Base-by-base conservation (phyloP, 2,329 filamentous ascomycete species). In the Xylariomycetidae sp. region DNA sequence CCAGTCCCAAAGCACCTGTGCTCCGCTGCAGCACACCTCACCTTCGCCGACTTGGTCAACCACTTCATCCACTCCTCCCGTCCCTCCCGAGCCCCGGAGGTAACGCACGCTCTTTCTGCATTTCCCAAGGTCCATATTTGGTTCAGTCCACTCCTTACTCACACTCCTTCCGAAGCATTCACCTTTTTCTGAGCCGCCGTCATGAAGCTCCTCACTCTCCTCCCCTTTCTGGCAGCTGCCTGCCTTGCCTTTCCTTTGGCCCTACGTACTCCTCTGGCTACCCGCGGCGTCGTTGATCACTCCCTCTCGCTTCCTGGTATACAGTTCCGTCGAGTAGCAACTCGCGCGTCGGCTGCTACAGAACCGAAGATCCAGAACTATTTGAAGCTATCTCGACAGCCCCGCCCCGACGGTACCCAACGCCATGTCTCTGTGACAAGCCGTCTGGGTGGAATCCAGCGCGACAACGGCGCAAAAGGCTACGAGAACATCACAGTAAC, bases 401-500 rank as follows among this genome's bases (percentile, higher is more conserved):
- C 24, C 42, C 28, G 32, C 15, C 25, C 14, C 22, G 19, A 20
- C 15, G 3, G 19, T 20, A 18, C 20, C 18, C 23, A 35, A 27
- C 35, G 38, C 22, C 37, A 23, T 19, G 38, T 32, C 17, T 58
- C 56, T 7, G 54, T 47, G 3, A 49, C 45, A 2, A 44, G 49
- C n/a, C 27, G 52, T 20, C 45, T 58, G 5, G 53, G 52, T 10
- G 42, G 46, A 17, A 44, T 56, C 29, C 53, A 58, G 26, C 49
- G 53, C 26, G 38, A 42, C 12, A 43, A 38, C 8, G 53, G 50
- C 10, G 43, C 35, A 6, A 41, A 40, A 8, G 46, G 37, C 2
- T 58, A 55, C 37, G 45, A 56, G 34, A 61, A 61, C 39, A 48
- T 61, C 32, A 58, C 57, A 3, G 33, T 48, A 0, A 48, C 53